Conservation (phyloP, 768 basidiomycete species). For the Lactarius tabidus region DNA sequence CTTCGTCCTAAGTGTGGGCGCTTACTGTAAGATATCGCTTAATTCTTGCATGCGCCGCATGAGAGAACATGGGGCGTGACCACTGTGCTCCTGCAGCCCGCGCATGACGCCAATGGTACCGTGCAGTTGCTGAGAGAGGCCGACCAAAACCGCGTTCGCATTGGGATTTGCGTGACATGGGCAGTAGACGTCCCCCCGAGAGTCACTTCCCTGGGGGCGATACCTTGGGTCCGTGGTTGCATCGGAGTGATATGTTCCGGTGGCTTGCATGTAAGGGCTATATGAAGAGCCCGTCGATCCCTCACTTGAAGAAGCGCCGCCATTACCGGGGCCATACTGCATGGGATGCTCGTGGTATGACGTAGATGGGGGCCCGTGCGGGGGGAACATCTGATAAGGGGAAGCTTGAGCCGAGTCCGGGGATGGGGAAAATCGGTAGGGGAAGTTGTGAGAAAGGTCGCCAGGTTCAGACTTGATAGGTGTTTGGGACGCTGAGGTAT, state of each 20-base stretch:
- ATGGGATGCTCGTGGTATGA: constrained; percentile 16
- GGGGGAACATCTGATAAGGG: constrained; percentile 26
- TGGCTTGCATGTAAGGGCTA: constrained; percentile 26
- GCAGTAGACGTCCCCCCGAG: constrained; percentile 20
- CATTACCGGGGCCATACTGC: constrained; percentile 12
- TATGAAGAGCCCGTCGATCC: constrained; percentile 25
- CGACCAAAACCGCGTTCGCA: constrained; percentile 17
- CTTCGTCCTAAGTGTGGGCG: background rate
- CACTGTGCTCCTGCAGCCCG: constrained; percentile 24
- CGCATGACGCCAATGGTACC: constrained; percentile 19
- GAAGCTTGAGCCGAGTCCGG: constrained; percentile 27
- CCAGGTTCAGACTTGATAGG: constrained; percentile 45
- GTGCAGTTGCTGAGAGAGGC: constrained; percentile 25
- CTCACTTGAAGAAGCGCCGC: constrained; percentile 19
- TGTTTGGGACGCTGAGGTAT: constrained; percentile 38
- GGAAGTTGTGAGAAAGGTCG: constrained; percentile 23
- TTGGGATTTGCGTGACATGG: constrained; percentile 25
- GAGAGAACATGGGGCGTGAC: constrained; percentile 17
- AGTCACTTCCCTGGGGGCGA: constrained; percentile 17
- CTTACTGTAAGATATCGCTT: constrained; percentile 25
- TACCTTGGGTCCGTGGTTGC: constrained; percentile 22
- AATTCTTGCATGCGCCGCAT: constrained; percentile 25
- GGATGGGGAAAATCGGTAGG: constrained; percentile 28
- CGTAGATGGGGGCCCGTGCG: constrained; percentile 9
- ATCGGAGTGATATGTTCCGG: constrained; percentile 16